Evolutionary conservation across 805 yeast genomes (phyloP).

Genomic region (Saccharomycodes ludwigii): DNA sequence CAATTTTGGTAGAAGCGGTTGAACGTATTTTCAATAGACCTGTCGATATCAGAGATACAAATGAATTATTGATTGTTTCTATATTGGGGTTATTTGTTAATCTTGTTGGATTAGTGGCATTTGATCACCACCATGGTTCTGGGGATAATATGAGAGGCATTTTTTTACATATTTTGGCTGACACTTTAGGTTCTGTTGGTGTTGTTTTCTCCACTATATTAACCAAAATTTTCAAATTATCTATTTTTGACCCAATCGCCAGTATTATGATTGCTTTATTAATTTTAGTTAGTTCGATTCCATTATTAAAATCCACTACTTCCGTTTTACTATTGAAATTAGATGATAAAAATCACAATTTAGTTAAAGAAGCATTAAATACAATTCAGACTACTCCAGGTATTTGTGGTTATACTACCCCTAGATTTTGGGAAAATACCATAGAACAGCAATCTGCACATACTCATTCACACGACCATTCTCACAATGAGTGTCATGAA

Average conservation of each 20-base stretch:
- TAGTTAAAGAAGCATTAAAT: conserved; percentile 49
- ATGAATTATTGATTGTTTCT: conserved; percentile 77
- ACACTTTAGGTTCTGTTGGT: conserved; percentile 92
- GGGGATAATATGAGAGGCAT: conserved; percentile 84
- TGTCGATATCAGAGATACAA: conserved; percentile 62
- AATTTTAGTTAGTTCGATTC: conserved; percentile 72
- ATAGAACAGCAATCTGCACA: conserved; percentile 15
- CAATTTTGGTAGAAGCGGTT: conserved; percentile 76
- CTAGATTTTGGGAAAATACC: conserved; percentile 76
- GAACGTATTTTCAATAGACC: conserved; percentile 69
- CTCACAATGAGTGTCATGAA: conserved; percentile 7
- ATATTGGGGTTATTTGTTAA: conserved; percentile 77
- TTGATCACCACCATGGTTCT: conserved; percentile 62
- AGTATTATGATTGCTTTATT: conserved; percentile 76
- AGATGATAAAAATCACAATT: conserved; percentile 44
- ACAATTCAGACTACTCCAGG: conserved; percentile 66
- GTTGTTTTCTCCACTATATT: conserved; percentile 84
- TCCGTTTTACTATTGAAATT: conserved; percentile 47
- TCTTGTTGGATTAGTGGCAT: conserved; percentile 85
- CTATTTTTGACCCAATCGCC: conserved; percentile 86
- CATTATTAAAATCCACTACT: conserved; percentile 73
- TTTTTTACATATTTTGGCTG: conserved; percentile 87
- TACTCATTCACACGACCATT: conserved; percentile 18
- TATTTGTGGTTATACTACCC: conserved; percentile 73
- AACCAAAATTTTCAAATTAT: conserved; percentile 50